Conservation (phyloP, 2,329 filamentous ascomycete genomes). For the Teratosphaeria destructans region DNA sequence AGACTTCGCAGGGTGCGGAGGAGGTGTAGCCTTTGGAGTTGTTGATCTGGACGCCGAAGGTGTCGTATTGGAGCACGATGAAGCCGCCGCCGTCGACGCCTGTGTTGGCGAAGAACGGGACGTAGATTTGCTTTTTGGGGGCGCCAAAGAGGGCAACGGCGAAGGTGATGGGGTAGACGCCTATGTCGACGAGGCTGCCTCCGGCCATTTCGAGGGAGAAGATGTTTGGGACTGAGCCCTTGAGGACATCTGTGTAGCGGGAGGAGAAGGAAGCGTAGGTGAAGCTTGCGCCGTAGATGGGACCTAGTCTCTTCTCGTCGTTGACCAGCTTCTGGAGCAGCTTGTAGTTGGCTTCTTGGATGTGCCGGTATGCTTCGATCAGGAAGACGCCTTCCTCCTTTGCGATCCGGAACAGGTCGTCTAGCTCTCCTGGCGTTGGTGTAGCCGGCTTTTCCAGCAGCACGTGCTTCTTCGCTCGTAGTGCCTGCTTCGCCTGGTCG, state of each 20-base stretch:
- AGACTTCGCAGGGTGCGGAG: slow-evolving; percentile 37
- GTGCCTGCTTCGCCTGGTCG: slow-evolving; percentile 33
- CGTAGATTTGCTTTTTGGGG: slow-evolving; percentile 32
- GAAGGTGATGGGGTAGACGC: slow-evolving; percentile 38
- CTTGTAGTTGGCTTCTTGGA: slow-evolving; percentile 41
- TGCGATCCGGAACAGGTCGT: slow-evolving; percentile 33
- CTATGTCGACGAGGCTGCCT: slow-evolving; percentile 39
- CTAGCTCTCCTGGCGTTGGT: slow-evolving; percentile 32
- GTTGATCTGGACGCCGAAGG: slow-evolving; percentile 35
- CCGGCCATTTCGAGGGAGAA: slow-evolving; percentile 39
- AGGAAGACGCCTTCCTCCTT: slow-evolving; percentile 32
- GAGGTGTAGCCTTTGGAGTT: slow-evolving; percentile 35
- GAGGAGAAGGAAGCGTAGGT: slow-evolving; percentile 36
- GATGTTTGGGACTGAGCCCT: slow-evolving; percentile 38
- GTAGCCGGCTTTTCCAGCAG: slow-evolving; percentile 42
- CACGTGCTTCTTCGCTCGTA: slow-evolving; percentile 37
- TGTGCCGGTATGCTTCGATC: slow-evolving; percentile 40
- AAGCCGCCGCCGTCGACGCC: slow-evolving; percentile 39
- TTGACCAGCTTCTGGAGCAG: slow-evolving; percentile 27
- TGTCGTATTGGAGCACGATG: slow-evolving; percentile 34
- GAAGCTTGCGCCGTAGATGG: slow-evolving; percentile 35
- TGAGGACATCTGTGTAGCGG: slow-evolving; percentile 38
- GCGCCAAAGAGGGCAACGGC: slow-evolving; percentile 39
- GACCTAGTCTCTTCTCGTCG: slow-evolving; percentile 30
- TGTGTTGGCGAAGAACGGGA: slow-evolving; percentile 32